Evolutionary conservation across 2,329 filamentous ascomycete genomes (phyloP), one percentile per base, ranked within the genome.

Genomic region (Dissoconium aciculare): DNA sequence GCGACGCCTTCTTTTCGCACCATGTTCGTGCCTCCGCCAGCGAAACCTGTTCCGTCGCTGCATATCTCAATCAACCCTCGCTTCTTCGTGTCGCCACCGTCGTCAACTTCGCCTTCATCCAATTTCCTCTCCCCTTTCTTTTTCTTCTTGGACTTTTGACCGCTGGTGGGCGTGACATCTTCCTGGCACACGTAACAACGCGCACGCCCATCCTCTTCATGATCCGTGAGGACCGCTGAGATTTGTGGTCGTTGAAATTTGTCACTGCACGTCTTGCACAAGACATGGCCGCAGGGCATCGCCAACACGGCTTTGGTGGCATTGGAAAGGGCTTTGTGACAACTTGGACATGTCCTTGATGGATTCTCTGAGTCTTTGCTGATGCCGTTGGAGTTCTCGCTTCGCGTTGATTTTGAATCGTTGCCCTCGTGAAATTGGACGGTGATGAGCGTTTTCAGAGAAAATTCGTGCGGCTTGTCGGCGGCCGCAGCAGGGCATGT

Each of bases 1-100:
- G 76, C 77, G 11, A 91, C 73, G 0, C 79, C 78, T 3, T 68
- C 60, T 53, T 76, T 89, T 56, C 79, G 78, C 11, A 91, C 83
- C 45, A 80, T 70, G 49, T 78, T 92, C 30, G 71, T 69, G 3
- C 89, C 87, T n/a, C 78, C 76, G 4, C 82, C 79, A 4, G 87
- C 85, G 55, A 93, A 95, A 0, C 87, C 87, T 0, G 87, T 95
- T 1, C 87, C 87, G 45, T 94, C 87, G 19, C 77, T 81, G 42
- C 71, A 74, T 28, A 95, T 68, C 48, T 79, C 72, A 3, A 94
- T 75, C 17, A 94, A 51, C 0, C 85, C 85, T 0, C 75, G 71
- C 43, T 70, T 70, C 25, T 59, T 56, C 8, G 19, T 8, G 16
- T 59, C 60, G 28, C 49, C 48, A 11, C 41, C 39, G 9, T 49